Evolutionary conservation across 2,329 filamentous ascomycete genomes (phyloP), one percentile per base, ranked within the genome.

Genomic region (Fusarium decemcellulare): DNA sequence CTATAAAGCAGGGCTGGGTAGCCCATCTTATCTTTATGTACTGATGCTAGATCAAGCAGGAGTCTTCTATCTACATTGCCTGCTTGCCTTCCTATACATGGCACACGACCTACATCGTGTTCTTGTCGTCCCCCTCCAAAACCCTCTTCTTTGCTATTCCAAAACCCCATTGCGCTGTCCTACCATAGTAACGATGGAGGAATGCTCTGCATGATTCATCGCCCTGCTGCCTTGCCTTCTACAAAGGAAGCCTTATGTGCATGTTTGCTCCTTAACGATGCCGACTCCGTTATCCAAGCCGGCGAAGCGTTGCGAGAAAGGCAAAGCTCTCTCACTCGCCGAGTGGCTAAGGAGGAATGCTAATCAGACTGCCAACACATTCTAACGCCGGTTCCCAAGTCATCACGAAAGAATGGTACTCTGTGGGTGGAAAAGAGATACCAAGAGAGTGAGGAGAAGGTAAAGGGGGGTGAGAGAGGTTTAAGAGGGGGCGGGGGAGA

Each of bases 1-100:
- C 71, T 74, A 74, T 74, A 74, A 74, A 74, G 71, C 65, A 70
- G 65, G 70, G 71, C 68, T 63, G 52, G 67, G 59, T 64, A 73
- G 63, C 72, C 72, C 63, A 66, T 73, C 61, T 65, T 66, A 59
- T 74, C 69, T 55, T 55, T 73, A 75, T 74, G 60, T 75, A 70
- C 71, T 65, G 60, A 56, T 34, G 43, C 23, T 23, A 69, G 37
- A 63, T 57, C 66, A 72, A 64, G 50, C 67, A 72, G 69, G 58
- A 68, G 60, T 62, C 66, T 67, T 67, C 63, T 72, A 72, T 74
- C 57, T 75, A 75, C 71, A 74, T 64, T 63, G 54, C 57, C 44
- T 67, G 63, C 57, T 63, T 74, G 57, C 53, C 63, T 61, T 59
- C 56, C 52, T 54, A 52, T 65, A 57, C 55, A 63, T 57, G 54